These are phyloP conservation scores for Mycena vulgaris DNA, from an alignment of 768 basidiomycete genomes.

Conservation along the genomic window DNA sequence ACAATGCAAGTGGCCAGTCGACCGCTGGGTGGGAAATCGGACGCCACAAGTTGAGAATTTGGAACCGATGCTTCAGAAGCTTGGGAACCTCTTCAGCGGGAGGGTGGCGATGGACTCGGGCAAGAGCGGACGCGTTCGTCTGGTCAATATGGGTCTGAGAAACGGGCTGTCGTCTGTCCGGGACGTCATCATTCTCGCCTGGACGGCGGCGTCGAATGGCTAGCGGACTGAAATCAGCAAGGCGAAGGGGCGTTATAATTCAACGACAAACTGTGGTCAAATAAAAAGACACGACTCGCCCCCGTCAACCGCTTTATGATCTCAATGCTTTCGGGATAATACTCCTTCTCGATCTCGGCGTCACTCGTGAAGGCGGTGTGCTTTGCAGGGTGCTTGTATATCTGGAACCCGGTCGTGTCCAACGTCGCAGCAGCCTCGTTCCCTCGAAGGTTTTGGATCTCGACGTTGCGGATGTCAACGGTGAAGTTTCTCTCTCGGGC, in stretches of 20 bases:
- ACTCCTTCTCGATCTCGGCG: constrained; percentile 64
- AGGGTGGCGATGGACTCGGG: constrained; percentile 66
- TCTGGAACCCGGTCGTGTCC: constrained; percentile 40
- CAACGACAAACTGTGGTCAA: constrained; percentile 71
- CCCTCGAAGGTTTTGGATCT: constrained; percentile 60
- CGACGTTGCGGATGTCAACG: constrained; percentile 45
- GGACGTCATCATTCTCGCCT: constrained; percentile 50
- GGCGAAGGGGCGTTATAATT: too few species aligned
- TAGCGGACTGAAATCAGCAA: constrained; percentile 29
- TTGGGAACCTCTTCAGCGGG: constrained; percentile 60
- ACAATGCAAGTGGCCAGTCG: constrained; percentile 42
- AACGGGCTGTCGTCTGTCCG: constrained; percentile 62
- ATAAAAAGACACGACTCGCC: constrained; percentile 71
- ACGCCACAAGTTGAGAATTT: too few species aligned
- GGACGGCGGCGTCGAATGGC: constrained; percentile 64
- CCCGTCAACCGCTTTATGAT: constrained; percentile 73
- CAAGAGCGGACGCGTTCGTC: constrained; percentile 58
- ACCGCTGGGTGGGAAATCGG: too few species aligned
- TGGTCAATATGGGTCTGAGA: constrained; percentile 67
- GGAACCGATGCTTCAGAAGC: constrained; percentile 58
- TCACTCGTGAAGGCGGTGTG: constrained; percentile 66
- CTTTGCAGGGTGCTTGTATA: constrained; percentile 49
- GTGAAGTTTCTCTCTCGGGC: constrained; percentile 55
- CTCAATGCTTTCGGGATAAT: constrained; percentile 74
- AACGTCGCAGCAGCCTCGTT: constrained; percentile 25